Conservation (phyloP, 2,329 filamentous ascomycete species). For the Aspergillus thermomutatus region DNA sequence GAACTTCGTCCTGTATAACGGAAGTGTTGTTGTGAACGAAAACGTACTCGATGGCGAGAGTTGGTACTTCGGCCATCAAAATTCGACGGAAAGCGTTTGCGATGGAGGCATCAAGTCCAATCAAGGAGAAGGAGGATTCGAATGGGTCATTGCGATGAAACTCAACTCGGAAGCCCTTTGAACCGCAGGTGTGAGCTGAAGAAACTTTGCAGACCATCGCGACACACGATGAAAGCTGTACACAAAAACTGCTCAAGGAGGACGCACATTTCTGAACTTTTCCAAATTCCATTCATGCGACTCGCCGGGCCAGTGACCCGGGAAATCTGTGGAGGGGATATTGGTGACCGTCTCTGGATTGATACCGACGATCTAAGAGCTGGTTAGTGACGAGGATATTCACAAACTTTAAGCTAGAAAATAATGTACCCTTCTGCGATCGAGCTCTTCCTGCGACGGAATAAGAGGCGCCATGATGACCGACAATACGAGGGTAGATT, state of each 20-base stretch:
- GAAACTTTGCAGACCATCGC: background rate
- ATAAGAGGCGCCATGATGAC: conserved; percentile 42
- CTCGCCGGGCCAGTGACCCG: conserved; percentile 85
- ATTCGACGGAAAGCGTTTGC: conserved; percentile 98
- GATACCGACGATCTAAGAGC: conserved; percentile 71
- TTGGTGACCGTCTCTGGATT: conserved; percentile 88
- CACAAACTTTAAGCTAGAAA: conserved; percentile 5
- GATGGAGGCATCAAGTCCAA: conserved; percentile 87
- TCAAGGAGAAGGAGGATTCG: conserved; percentile 83
- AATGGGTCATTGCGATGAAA: conserved; percentile 80
- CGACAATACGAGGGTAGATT: conserved; percentile 13
- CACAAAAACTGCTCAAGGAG: background rate
- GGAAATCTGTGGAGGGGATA: conserved; percentile 86
- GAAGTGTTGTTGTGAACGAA: conserved; percentile 96
- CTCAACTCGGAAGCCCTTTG: conserved; percentile 65
- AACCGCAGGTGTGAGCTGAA: conserved; percentile 3
- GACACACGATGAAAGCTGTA: background rate
- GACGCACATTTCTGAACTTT: conserved; percentile 60
- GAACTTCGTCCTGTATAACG: conserved; percentile 95
- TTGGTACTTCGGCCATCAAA: conserved; percentile 88
- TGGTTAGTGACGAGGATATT: conserved; percentile 11
- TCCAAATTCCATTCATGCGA: conserved; percentile 76
- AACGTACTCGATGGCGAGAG: conserved; percentile 88
- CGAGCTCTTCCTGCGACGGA: conserved; percentile 42
- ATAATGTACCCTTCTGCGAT: conserved; percentile 39